Percentiles rank a stretch among this genome's conserved stretches.
Evolutionary conservation across 2,329 filamentous ascomycete genomes (phyloP).

Genomic region (Alternaria postmessia): DNA sequence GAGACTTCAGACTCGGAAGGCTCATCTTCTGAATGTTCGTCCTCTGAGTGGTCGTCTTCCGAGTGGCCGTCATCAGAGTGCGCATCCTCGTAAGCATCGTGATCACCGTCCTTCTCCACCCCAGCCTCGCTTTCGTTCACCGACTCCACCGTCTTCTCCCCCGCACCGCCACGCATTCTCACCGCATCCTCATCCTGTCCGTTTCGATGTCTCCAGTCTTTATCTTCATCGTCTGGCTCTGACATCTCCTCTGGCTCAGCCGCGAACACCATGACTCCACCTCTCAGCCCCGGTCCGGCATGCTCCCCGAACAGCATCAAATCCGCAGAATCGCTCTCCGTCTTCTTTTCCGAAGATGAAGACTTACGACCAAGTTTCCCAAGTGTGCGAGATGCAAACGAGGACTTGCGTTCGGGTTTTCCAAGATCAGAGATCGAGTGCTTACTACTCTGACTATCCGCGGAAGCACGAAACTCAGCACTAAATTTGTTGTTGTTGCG

Average conservation of each 20-base stretch:
- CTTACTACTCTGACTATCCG: background rate
- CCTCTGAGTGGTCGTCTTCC: background rate
- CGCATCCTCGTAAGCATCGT: background rate
- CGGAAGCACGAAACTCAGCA: background rate
- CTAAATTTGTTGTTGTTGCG: background rate
- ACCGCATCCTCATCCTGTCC: background rate
- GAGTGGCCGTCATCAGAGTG: background rate
- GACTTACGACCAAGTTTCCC: background rate
- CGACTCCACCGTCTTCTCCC: background rate
- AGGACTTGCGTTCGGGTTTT: background rate
- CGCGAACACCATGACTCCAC: background rate
- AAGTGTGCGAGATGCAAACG: background rate
- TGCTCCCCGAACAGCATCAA: background rate
- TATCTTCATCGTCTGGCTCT: background rate
- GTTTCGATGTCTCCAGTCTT: background rate
- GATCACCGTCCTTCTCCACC: background rate
- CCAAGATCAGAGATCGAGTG: background rate
- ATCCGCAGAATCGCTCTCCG: background rate
- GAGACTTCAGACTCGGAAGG: background rate
- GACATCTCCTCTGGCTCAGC: background rate
- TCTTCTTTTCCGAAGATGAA: background rate
- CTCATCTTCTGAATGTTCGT: background rate
- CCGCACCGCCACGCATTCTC: background rate
- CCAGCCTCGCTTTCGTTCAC: background rate
- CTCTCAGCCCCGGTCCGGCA: background rate